Base-by-base conservation (phyloP, 225 moss, liverwort and hornwort species). In the Ulota crispa region DNA sequence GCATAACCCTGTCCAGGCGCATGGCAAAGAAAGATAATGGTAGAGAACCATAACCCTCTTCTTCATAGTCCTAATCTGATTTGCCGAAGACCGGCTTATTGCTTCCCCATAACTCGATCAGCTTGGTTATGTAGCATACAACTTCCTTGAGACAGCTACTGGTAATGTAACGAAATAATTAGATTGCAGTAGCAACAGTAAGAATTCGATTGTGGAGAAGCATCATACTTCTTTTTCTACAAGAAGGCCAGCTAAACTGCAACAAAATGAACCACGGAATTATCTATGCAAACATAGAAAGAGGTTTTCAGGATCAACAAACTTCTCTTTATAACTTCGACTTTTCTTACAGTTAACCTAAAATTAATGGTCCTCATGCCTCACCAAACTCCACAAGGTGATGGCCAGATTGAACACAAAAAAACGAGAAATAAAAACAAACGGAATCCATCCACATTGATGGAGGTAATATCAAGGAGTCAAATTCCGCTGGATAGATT, bases 341-440 rank as follows among this genome's bases (percentile, higher is more conserved):
- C 39, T 80, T 37, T 72, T 77, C 72, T 36, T 64, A 66, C 75
- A 70, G 53, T 59, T 59, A 80, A 62, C 68, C 80, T 80, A 82
- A 37, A 26, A 77, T 39, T 56, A 55, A 63, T 72, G 71, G 62
- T 76, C 62, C 80, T 76, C 53, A 71, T 4, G 26, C 65, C 73
- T 63, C 75, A 78, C 31, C 64, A 15, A 74, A 84, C 73, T 64
- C 78, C 81, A 41, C 23, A 76, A 70, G 70, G 71, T 52, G 31
- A 53, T 64, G 27, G 34, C 72, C 55, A 79, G 76, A 85, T 76
- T 34, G 20, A 72, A 52, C 77, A 76, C 2, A 66, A 20, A 42
- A 50, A 18, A 50, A 18, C 16, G 18, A 64, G 72, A 63, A 50
- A 24, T n/a, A 18, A 62, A 73, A 55, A 39, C 2, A 43, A n/a